Evolutionary conservation across 164 flowering plant species (phyloP), one percentile per base, ranked within the genome.

Genomic region (Tetrastigma voinierianum): DNA sequence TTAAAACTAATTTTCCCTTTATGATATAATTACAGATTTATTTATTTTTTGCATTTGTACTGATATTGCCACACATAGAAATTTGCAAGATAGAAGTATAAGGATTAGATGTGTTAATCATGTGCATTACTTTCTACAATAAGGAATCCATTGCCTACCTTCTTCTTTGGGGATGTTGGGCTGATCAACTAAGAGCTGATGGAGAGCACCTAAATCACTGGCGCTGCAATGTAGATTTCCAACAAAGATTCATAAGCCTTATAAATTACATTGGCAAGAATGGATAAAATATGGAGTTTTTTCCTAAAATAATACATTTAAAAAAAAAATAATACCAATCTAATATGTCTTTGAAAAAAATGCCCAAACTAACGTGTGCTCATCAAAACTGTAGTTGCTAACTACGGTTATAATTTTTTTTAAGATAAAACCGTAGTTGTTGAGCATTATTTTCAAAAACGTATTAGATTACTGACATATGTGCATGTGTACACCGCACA

Each of bases 161-260:
- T 92, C 89, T 23, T 84, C 88, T 66, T 73, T 83, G 13, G 83
- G 86, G 47, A 93, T 89, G 73, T 93, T 91, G 61, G 98, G 96
- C 78, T 93, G 98, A 81, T 93, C 97, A 72, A 83, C 82, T 71
- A 91, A 73, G 23, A 91, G 82, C 62, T 84, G 90, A 64, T 81
- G 81, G 59, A 93, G 80, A 14, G 90, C 86, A 18, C 70, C 70
- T 48, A 90, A 62, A 80, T 91, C 97, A 67, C 72, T 59, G 7
- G 82, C 71, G 64, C 98, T 89, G 78, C 68, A 80, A 24, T 23
- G 48, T 25, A 19, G 44, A 44, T 45, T n/a, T 1, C 21, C 57
- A 48, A 59, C 23, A 14, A 19, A 51, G 18, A 58, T 21, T 51
- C 20, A 61, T 2, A 61, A 21, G 51, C 10, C 44, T 62, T 16